These are phyloP conservation scores for Begonia masoniana DNA, from an alignment of 306 rosid genomes.

Conservation along the genomic window DNA sequence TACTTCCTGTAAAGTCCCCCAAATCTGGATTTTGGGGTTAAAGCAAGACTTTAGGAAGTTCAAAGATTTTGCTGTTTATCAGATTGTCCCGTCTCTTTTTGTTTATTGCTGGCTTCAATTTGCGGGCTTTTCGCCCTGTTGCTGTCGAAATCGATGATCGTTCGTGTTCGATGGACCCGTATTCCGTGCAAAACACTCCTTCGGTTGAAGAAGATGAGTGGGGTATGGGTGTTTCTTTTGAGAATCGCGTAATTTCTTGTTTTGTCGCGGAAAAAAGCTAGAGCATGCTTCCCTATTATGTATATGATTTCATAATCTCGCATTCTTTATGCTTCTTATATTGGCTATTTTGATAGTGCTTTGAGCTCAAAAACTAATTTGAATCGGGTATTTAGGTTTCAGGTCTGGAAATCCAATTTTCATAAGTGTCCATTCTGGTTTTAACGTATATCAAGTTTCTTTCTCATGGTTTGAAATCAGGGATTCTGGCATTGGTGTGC, in stretches of 20 bases:
- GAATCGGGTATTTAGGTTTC: no score
- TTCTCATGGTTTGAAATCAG: no score
- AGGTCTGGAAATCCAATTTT: no score
- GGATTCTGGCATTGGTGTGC: no score
- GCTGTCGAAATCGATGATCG: conserved; percentile 66
- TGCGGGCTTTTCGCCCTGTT: conserved; percentile 69
- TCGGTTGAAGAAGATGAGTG: conserved; percentile 64
- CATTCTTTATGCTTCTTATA: not conserved
- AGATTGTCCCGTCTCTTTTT: no score
- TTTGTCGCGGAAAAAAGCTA: conserved; percentile 1
- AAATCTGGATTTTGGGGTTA: no score
- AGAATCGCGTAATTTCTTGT: not conserved
- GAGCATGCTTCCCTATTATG: not conserved
- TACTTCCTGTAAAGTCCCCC: no score
- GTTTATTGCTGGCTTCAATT: not conserved
- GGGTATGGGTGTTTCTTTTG: conserved; percentile 34
- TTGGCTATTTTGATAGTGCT: not conserved
- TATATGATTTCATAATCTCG: not conserved
- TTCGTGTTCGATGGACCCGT: conserved; percentile 66
- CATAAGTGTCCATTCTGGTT: no score
- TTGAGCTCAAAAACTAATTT: no score
- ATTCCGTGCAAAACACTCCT: conserved; percentile 38
- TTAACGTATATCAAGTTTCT: no score
- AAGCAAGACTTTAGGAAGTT: no score
- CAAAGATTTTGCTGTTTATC: no score